Evolutionary conservation across 257 asterid genomes (phyloP), one percentile per base, ranked within the genome.

Genomic region (Eustoma russellianum): DNA sequence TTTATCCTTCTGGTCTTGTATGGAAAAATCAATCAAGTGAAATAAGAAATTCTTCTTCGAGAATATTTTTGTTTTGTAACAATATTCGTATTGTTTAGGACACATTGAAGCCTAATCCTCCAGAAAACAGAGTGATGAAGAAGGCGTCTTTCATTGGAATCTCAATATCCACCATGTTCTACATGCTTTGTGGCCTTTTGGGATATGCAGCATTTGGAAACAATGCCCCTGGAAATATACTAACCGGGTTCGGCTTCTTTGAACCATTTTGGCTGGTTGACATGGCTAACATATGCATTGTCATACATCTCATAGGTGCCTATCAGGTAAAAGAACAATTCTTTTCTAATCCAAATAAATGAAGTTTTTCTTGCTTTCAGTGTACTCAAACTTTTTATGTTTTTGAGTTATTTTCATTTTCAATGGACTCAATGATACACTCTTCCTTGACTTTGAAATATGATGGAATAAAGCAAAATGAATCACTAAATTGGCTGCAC

Each of bases 141-240:
- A 68, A 66, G 52, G 83, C 94, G 9, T 72, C 94, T 2, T 55
- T 67, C 28, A 46, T 57, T 16, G 72, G 92, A 3, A 66, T 75
- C 33, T 30, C 59, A 5, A 67, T 72, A 18, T 79, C 88, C 19
- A 79, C 88, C n/a, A 67, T 81, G 61, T 83, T 86, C 68, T 81
- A 80, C 60, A 71, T 83, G 9, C 61, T 80, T 53, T 82, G 86
- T 50, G 93, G 90, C 28, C 70, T 87, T 51, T 72, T 80, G 3
- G 95, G 95, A 5, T 86, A 86, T 45, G 95, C 95, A 48, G 90
- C 95, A 10, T 80, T 86, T 10, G 95, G 95, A 10, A 72, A 73
- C 61, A 61, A 63, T 18, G 70, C 93, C 0, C 93, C 95, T 0
- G 93, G 93, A 18, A 86, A 86, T 59, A 75, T 86, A 75, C 47